Base-by-base conservation (phyloP, 345 rosid species). In the Melaleuca quinquenervia region DNA sequence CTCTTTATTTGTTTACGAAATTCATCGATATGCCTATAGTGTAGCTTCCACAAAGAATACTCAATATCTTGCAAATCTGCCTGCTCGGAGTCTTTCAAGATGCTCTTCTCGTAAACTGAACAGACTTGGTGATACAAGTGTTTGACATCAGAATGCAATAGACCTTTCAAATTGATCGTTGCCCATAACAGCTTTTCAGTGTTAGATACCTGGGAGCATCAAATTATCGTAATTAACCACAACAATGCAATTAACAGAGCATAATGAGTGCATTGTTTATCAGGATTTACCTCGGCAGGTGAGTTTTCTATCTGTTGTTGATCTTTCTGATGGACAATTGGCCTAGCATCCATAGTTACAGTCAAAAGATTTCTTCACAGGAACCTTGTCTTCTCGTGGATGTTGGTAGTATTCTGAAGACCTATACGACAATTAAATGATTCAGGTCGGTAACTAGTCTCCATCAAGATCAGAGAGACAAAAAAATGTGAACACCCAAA, bases 31-130 rank as follows among this genome's bases (percentile, higher is more conserved):
- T 94, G 96, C 83, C 86, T 93, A 75, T 95, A 94, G 70, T 96
- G 98, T 54, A 96, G 93, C 92, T 94, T 97, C 99, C 98, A 97
- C 78, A 97, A 86, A 60, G 93, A 95, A 88, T 91, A 97, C 90
- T 97, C 98, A 32, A 92, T 90, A 85, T 97, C 97, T 88, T 96
- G 98, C 91, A 96, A 94, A 84, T 92, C 94, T 52, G 82, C 89
- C n/a, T 88, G 89, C 70, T 92, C 87, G 20, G 85, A 90, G 90
- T 93, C 92, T 86, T 85, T 87, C 84, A 91, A 88, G 87, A 96
- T 83, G 88, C 93, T 87, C 78, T 89, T 91, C 90, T 95, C 98
- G 29, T 94, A 96, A 80, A 91, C 87, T n/a, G 76, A 90, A 89
- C 96, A 93, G 52, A 95, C 88, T 90, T 90, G 93, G 13, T n/a